phyloP scores from a whole-genome alignment of 2,329 filamentous ascomycete genomes.

The Remersonia thermophila region DNA sequence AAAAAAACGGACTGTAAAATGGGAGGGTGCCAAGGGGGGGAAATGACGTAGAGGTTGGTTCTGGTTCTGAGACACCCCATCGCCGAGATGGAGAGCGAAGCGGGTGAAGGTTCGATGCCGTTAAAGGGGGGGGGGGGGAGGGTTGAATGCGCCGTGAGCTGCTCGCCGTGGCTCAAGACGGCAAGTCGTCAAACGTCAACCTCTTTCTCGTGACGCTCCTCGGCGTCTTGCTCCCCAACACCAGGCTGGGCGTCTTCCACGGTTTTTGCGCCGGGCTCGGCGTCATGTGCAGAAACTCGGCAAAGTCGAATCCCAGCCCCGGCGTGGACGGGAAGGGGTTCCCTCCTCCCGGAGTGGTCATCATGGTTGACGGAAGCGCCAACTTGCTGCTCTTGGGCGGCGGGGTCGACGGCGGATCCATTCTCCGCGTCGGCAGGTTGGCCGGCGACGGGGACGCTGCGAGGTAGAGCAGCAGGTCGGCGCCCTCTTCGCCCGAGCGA shows the following conservation, averaged over 20 bases:
- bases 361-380: conserved; percentile 70
- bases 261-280: conserved; percentile 84
- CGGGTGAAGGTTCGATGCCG: too few relatives aligned
- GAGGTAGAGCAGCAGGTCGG: conserved; percentile 69
- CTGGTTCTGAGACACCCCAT: too few relatives aligned
- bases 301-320: conserved; percentile 76
- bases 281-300: conserved; percentile 95
- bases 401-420: conserved; percentile 65
- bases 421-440: conserved; percentile 39
- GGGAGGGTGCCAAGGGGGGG: too few relatives aligned
- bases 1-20: conserved; percentile 5
- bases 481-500: conserved; percentile 65
- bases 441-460: conserved; percentile 86
- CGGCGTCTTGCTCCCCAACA: conserved; percentile 39
- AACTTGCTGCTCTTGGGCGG: conserved; percentile 55
- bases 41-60: too few relatives aligned
- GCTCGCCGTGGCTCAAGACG: too few relatives aligned
- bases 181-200: conserved; percentile 63
- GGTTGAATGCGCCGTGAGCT: too few relatives aligned
- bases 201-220: conserved; percentile 58
- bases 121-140: too few relatives aligned
- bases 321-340: conserved; percentile 63
- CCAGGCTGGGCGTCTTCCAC: conserved; percentile 68
- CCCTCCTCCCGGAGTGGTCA: conserved; percentile 69
- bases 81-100: too few relatives aligned